phyloP scores from a whole-genome alignment of 2,329 filamentous ascomycete species.

The Talaromyces piceae region DNA sequence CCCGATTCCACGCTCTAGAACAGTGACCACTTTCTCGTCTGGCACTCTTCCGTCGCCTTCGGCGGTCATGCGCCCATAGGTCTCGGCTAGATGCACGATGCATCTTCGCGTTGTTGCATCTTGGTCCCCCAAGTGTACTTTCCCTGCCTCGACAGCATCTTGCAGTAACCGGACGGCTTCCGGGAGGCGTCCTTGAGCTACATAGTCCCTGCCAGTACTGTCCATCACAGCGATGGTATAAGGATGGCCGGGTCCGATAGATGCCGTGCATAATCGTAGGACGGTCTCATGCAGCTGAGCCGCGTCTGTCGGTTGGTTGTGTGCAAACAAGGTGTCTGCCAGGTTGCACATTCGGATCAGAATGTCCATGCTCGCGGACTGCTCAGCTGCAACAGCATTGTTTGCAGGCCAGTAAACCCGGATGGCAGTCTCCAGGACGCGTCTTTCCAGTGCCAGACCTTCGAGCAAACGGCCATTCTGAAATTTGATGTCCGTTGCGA shows the following conservation, averaged over 20 bases:
- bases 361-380: constrained; percentile 9
- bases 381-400: background rate
- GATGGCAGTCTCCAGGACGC: constrained; percentile 8
- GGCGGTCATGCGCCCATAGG: constrained; percentile 10
- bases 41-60: constrained; percentile 10
- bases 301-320: constrained; percentile 6
- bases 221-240: constrained; percentile 14
- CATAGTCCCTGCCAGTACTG: constrained; percentile 12
- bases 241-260: constrained; percentile 11
- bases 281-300: constrained; percentile 10
- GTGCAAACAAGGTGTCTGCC: constrained; percentile 10
- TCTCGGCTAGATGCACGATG: constrained; percentile 13
- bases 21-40: constrained; percentile 3
- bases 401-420: constrained; percentile 7
- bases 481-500: constrained; percentile 9
- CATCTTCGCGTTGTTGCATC: constrained; percentile 12
- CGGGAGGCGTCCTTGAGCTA: constrained; percentile 9
- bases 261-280: constrained; percentile 9
- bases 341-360: constrained; percentile 10
- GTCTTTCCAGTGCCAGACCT: constrained; percentile 6
- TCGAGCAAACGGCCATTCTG: constrained; percentile 6
- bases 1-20: constrained; percentile 8
- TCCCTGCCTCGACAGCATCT: constrained; percentile 12
- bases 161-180: constrained; percentile 12
- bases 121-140: constrained; percentile 10